These are phyloP conservation scores for Oryza meridionalis DNA, from an alignment of 176 grass and related monocot species.

Conservation along the genomic window DNA sequence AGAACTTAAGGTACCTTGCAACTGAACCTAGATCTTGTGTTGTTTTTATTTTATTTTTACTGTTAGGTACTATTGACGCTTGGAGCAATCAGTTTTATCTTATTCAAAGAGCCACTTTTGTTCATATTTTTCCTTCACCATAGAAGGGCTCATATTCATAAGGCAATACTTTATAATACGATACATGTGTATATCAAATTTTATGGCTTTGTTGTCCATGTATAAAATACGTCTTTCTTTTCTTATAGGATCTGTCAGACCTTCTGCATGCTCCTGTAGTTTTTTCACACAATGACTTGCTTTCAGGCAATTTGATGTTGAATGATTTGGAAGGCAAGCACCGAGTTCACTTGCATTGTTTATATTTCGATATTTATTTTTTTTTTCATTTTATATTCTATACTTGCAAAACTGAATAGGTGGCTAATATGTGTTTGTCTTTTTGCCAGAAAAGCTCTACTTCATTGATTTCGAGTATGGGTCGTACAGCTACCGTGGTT, in stretches of 20 bases:
- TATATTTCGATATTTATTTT: background rate
- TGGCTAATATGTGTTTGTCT: constrained; percentile 19
- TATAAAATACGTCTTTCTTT: constrained; percentile 2
- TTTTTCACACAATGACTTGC: constrained; percentile 95
- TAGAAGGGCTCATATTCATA: constrained; percentile 1
- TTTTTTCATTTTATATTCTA: background rate
- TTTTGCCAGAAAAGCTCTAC: constrained; percentile 78
- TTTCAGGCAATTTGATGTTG: constrained; percentile 95
- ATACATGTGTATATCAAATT: constrained; percentile 8
- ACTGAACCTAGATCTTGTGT: background rate
- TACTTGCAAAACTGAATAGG: constrained; percentile 18
- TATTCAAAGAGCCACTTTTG: constrained; percentile 1
- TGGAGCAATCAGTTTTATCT: background rate
- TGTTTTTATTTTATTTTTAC: background rate
- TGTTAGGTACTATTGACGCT: background rate
- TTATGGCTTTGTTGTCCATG: background rate
- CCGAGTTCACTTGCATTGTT: background rate
- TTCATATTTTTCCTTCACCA: background rate
- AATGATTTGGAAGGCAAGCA: constrained; percentile 87
- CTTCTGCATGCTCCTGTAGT: constrained; percentile 68
- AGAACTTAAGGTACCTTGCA: constrained; percentile 75
- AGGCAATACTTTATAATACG: constrained; percentile 18
- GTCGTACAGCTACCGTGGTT: constrained; percentile 94
- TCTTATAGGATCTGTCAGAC: constrained; percentile 74
- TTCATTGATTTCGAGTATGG: constrained; percentile 99